Evolutionary conservation across 768 basidiomycete genomes (phyloP).

Genomic region (Lactarius psammicola): DNA sequence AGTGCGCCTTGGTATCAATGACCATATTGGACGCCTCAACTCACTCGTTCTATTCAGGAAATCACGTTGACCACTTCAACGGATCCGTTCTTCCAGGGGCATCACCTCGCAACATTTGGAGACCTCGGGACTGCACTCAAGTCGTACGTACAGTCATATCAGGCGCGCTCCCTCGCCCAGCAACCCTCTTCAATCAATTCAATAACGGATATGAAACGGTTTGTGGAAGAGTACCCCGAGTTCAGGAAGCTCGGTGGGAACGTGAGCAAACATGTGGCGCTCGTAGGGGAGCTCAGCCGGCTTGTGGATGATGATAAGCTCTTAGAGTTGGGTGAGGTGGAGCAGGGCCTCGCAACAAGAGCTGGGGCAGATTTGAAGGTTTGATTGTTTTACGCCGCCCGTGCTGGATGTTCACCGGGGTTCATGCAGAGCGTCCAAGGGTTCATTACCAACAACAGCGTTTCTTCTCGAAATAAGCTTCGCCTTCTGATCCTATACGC

Average conservation of each 20-base stretch:
- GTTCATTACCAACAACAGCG: conserved; percentile 61
- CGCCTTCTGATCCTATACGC: conserved; percentile 90
- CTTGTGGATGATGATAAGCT: conserved; percentile 84
- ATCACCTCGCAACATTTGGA: conserved; percentile 92
- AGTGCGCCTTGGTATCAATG: conserved; percentile 44
- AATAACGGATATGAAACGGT: conserved; percentile 94
- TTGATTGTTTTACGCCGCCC: conserved; percentile 26
- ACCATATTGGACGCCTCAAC: conserved; percentile 1
- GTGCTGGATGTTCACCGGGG: conserved; percentile 2
- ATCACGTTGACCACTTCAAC: conserved; percentile 88
- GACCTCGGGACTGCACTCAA: conserved; percentile 91
- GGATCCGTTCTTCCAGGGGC: conserved; percentile 90
- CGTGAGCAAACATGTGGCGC: conserved; percentile 96
- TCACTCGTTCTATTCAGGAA: conserved; percentile 54
- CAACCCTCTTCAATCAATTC: conserved; percentile 85
- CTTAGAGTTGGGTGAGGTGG: conserved; percentile 88
- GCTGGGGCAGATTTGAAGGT: conserved; percentile 89
- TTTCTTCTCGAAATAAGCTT: conserved; percentile 81
- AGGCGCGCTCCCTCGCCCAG: conserved; percentile 74
- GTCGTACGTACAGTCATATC: conserved; percentile 92
- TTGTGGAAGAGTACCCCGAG: conserved; percentile 98
- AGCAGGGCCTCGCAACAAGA: conserved; percentile 93
- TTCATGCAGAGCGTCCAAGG: conserved; percentile 71
- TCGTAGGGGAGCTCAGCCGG: conserved; percentile 94
- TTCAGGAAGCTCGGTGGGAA: conserved; percentile 96